Percentiles rank a stretch among this genome's conserved stretches.
Conservation (phyloP, 192 early-diverging fungal genomes). For the Ramicandelaber brevisporus region DNA sequence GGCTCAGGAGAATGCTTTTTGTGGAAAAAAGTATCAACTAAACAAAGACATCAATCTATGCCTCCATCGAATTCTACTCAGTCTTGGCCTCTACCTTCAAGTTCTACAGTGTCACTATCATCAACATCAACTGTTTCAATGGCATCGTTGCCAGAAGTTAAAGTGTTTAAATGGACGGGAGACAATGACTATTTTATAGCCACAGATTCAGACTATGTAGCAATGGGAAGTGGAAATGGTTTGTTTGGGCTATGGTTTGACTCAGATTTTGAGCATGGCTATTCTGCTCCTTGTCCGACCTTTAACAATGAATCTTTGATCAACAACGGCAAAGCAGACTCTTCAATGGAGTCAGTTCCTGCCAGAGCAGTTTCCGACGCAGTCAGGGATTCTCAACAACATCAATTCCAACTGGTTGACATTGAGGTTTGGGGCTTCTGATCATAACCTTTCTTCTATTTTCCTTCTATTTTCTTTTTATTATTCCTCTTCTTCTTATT, state of each 20-base stretch:
- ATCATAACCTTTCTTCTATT: conserved; percentile 1
- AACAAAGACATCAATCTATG: neutral
- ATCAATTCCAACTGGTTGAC: conserved; percentile 16
- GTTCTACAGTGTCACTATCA: conserved; percentile 31
- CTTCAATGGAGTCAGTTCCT: too few relatives aligned
- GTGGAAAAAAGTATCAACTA: conserved; percentile 2
- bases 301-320: conserved; percentile 48
- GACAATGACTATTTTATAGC: conserved; percentile 59
- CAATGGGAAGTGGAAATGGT: conserved; percentile 53
- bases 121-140: conserved; percentile 10
- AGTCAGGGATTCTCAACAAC: conserved; percentile 8
- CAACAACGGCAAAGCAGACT: too few relatives aligned
- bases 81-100: conserved; percentile 25
- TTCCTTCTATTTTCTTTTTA: neutral
- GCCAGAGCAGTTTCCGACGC: too few relatives aligned
- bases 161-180: conserved; percentile 42
- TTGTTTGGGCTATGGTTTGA: conserved; percentile 54
- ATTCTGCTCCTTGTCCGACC: conserved; percentile 36
- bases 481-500: conserved; percentile 1
- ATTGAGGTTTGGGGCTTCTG: conserved; percentile 17
- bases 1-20: conserved; percentile 58
- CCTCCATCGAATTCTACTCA: neutral
- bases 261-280: conserved; percentile 35
- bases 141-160: conserved; percentile 16
- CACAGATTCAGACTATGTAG: conserved; percentile 43